A percentile compares a stretch with the other conserved stretches of the same genome.
Evolutionary conservation across 768 basidiomycete genomes (phyloP).

Genomic region (Mrakia hoshinonis): DNA sequence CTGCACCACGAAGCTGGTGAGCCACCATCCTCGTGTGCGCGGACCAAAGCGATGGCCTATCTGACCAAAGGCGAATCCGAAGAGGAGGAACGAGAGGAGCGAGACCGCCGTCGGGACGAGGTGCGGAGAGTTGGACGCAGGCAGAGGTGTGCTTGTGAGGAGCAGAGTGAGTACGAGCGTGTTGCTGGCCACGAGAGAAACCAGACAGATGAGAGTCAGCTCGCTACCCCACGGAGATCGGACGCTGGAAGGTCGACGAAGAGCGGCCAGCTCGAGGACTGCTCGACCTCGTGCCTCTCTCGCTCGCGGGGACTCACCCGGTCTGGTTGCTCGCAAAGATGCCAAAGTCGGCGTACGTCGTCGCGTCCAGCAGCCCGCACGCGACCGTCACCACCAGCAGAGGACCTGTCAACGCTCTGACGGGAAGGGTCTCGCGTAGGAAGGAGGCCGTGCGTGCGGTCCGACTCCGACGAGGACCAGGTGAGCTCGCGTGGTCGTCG

Average conservation of each 20-base stretch:
- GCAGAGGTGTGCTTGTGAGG: neutral
- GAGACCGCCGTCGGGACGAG: conserved; percentile 12
- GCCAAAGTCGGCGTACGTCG: conserved; percentile 9
- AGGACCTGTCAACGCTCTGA: neutral
- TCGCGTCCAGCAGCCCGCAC: conserved; percentile 2
- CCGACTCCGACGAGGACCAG: neutral
- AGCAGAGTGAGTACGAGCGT: conserved; percentile 7
- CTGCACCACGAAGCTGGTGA: neutral
- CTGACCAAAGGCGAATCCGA: neutral
- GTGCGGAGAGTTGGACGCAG: neutral
- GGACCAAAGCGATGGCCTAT: neutral
- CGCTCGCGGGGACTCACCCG: neutral
- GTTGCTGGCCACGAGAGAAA: neutral
- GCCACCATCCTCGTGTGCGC: neutral
- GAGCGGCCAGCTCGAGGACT: neutral
- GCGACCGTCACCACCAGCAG: neutral
- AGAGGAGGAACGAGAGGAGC: conserved; percentile 19
- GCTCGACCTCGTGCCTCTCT: neutral
- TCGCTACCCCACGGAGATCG: neutral
- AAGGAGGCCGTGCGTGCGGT: neutral
- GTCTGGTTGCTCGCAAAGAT: conserved; percentile 7
- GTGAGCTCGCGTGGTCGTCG: neutral
- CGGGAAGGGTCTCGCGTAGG: neutral
- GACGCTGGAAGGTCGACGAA: neutral
- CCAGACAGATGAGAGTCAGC: neutral